Percentiles rank a stretch among this genome's conserved stretches.
phyloP scores from a whole-genome alignment of 352 stramenopile species.

The Phytophthora ramorum region DNA sequence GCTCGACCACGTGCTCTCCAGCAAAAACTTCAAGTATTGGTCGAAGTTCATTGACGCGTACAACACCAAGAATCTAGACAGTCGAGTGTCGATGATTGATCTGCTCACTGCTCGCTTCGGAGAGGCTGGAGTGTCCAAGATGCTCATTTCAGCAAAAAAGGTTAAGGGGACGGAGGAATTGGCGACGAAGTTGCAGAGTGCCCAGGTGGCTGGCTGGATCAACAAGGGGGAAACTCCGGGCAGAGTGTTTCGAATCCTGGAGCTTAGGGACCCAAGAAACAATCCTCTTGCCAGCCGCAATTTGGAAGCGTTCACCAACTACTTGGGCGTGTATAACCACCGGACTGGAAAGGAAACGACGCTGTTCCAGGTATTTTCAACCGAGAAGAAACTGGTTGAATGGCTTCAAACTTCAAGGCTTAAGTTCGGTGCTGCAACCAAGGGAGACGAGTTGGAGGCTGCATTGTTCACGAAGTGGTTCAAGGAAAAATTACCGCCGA shows the following conservation, averaged over 20 bases:
- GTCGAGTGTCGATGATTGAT: neutral
- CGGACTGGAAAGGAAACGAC: conserved; percentile 4
- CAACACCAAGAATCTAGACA: neutral
- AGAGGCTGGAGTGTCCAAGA: neutral
- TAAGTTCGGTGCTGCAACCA: neutral
- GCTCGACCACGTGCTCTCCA: neutral
- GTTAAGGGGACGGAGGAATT: neutral
- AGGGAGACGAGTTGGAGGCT: neutral
- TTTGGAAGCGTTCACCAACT: neutral
- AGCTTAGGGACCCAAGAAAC: neutral
- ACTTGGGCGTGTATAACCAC: neutral
- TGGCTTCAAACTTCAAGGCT: too few species aligned
- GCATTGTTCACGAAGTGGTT: neutral
- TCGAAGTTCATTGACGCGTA: neutral
- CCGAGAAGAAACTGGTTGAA: too few species aligned
- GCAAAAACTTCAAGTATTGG: neutral
- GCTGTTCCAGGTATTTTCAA: conserved; percentile 1
- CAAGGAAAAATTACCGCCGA: neutral
- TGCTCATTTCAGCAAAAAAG: neutral
- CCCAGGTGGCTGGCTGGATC: neutral
- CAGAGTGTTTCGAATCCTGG: conserved; percentile 5
- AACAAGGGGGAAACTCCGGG: neutral
- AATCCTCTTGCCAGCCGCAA: neutral
- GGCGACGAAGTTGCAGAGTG: neutral
- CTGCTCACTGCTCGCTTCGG: neutral